These are phyloP conservation scores for Trichoderma lentiforme DNA, from an alignment of 2,329 filamentous ascomycete genomes.

Conservation along the genomic window DNA sequence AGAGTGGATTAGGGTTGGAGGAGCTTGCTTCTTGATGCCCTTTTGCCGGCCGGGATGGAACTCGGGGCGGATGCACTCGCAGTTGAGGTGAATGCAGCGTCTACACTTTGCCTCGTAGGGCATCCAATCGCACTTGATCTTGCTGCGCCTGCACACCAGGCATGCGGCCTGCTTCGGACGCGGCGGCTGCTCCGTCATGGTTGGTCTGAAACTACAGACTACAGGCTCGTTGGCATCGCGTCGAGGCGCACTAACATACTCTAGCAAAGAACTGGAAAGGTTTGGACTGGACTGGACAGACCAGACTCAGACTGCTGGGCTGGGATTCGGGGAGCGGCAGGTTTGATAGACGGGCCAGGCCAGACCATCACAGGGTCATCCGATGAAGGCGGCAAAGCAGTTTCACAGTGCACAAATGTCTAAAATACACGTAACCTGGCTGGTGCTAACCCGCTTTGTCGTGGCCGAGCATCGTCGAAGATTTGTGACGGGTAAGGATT, in stretches of 20 bases:
- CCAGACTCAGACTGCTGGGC: neutral
- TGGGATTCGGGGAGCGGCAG: constrained; percentile 7
- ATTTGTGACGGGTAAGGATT: neutral
- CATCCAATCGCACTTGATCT: constrained; percentile 63
- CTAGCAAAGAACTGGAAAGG: neutral
- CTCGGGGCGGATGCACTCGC: constrained; percentile 66
- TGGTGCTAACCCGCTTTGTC: constrained; percentile 1
- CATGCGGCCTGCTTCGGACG: constrained; percentile 51
- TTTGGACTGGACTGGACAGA: neutral
- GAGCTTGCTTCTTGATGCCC: constrained; percentile 68
- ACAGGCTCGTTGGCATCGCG: neutral
- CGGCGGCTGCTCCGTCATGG: constrained; percentile 28
- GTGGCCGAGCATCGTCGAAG: neutral
- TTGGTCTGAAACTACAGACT: constrained; percentile 5
- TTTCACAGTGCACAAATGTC: constrained; percentile 1
- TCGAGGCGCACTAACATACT: constrained; percentile 2
- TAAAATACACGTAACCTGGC: neutral
- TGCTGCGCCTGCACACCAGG: constrained; percentile 62
- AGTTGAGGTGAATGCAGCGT: constrained; percentile 55
- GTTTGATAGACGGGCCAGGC: neutral
- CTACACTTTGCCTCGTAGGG: constrained; percentile 53
- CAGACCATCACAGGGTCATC: neutral
- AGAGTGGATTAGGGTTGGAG: neutral
- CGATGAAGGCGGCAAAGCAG: neutral
- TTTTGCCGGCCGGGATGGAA: constrained; percentile 72